phyloP scores from a whole-genome alignment of 371 early-diverging fungal genomes.

The Lichtheimia ornata region DNA sequence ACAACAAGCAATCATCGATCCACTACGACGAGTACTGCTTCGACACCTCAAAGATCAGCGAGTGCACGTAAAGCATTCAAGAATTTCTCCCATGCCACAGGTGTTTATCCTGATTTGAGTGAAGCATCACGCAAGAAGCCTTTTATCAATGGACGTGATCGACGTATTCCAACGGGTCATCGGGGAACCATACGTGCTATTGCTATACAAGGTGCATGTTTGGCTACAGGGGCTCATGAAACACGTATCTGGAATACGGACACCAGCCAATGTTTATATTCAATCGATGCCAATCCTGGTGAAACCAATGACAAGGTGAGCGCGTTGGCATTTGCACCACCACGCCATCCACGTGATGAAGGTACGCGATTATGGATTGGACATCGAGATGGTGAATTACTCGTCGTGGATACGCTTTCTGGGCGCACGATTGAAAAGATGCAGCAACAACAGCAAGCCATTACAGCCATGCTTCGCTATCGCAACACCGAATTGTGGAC shows the following conservation, averaged over 20 bases:
- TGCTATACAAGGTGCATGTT: slow-evolving; percentile 19
- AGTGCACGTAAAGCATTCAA: slow-evolving; percentile 16
- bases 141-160: slow-evolving; percentile 9
- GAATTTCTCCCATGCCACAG: slow-evolving; percentile 11
- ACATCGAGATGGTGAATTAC: slow-evolving; percentile 59
- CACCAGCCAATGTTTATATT: slow-evolving; percentile 9
- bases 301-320: slow-evolving; percentile 30
- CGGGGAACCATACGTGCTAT: slow-evolving; percentile 18
- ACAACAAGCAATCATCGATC: slow-evolving; percentile 8
- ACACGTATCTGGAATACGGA: slow-evolving; percentile 24
- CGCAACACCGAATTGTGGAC: slow-evolving; percentile 69
- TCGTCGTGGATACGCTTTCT: slow-evolving; percentile 53
- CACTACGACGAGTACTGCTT: background rate
- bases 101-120: slow-evolving; percentile 27
- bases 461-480: slow-evolving; percentile 65
- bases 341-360: slow-evolving; percentile 44
- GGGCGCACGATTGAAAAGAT: slow-evolving; percentile 53
- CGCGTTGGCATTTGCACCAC: slow-evolving; percentile 40
- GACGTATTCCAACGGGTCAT: slow-evolving; percentile 18
- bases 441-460: slow-evolving; percentile 56
- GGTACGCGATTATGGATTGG: slow-evolving; percentile 69
- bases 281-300: slow-evolving; percentile 20
- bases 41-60: background rate
- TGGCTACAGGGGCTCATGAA: slow-evolving; percentile 29
- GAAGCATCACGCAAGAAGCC: slow-evolving; percentile 28